A percentile compares a stretch with the other conserved stretches of the same genome.
These are phyloP conservation scores for Sanguinoderma infundibulare DNA, from an alignment of 1,284 basidiomycete genomes.

Conservation along the genomic window DNA sequence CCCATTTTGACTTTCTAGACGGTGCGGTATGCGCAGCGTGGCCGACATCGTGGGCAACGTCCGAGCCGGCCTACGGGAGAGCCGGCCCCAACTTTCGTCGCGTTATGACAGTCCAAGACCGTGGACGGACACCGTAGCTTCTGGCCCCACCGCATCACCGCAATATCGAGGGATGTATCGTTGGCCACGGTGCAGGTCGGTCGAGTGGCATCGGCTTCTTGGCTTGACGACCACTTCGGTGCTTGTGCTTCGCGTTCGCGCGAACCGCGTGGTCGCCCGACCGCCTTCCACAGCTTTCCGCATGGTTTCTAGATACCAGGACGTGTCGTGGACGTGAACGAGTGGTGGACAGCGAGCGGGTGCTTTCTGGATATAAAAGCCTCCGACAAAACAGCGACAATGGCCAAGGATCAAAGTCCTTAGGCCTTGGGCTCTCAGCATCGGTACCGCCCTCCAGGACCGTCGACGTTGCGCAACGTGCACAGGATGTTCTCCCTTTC, in stretches of 20 bases:
- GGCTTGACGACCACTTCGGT: neutral
- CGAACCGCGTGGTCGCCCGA: slow-evolving; percentile 1
- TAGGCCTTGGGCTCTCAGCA: neutral
- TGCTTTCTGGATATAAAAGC: neutral
- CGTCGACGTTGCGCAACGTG: neutral
- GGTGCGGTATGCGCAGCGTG: neutral
- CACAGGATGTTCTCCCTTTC: slow-evolving; percentile 22
- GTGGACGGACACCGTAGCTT: neutral
- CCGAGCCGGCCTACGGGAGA: neutral
- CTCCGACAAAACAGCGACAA: neutral
- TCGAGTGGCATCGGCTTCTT: neutral
- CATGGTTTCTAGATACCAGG: neutral
- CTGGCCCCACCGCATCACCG: neutral
- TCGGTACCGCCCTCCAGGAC: neutral
- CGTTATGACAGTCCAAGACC: neutral
- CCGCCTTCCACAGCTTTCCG: neutral
- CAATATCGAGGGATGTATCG: neutral
- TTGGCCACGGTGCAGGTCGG: neutral
- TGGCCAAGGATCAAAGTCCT: neutral
- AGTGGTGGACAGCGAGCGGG: neutral
- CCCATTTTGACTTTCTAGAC: neutral
- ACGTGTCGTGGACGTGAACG: neutral
- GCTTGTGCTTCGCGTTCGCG: neutral
- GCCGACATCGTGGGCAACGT: neutral
- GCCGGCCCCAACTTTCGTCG: neutral